Evolutionary conservation across 2,329 filamentous ascomycete genomes (phyloP).

Genomic region (Stemphylium lycopersici): DNA sequence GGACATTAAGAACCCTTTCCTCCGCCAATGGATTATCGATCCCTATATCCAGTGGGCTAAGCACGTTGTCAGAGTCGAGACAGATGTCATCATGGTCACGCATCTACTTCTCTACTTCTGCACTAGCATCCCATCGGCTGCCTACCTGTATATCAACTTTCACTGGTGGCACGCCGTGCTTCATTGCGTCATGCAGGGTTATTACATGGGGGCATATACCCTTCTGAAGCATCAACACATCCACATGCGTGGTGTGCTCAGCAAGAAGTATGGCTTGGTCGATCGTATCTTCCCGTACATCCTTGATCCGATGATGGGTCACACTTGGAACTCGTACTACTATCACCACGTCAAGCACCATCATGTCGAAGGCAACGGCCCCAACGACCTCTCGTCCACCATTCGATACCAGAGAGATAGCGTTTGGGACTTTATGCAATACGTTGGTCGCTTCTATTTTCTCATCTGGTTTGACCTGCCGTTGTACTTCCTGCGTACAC

Average conservation of each 20-base stretch:
- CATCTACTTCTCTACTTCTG: constrained; percentile 75
- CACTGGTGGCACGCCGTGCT: constrained; percentile 69
- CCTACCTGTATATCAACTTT: constrained; percentile 70
- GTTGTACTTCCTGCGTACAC: constrained; percentile 71
- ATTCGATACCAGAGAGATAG: constrained; percentile 77
- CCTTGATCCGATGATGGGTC: constrained; percentile 76
- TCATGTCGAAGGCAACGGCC: constrained; percentile 81
- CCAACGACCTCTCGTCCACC: constrained; percentile 76
- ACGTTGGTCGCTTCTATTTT: constrained; percentile 75
- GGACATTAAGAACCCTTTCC: constrained; percentile 47
- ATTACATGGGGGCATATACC: constrained; percentile 75
- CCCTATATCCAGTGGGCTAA: constrained; percentile 66
- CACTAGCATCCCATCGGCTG: constrained; percentile 72
- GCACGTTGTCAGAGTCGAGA: constrained; percentile 65
- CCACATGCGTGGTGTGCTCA: constrained; percentile 73
- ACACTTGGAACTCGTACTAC: constrained; percentile 85
- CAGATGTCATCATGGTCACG: constrained; percentile 79
- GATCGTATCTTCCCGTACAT: constrained; percentile 75
- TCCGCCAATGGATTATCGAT: constrained; percentile 58
- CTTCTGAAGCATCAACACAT: constrained; percentile 87
- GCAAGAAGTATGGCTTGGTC: constrained; percentile 60
- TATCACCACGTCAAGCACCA: constrained; percentile 89
- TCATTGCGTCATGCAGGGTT: constrained; percentile 70
- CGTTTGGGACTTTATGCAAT: constrained; percentile 69
- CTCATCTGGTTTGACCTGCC: constrained; percentile 78